Percentiles rank a stretch among this genome's conserved stretches.
Conservation (phyloP, 176 grass and related monocot genomes). For the Pontederia paniculata region DNA sequence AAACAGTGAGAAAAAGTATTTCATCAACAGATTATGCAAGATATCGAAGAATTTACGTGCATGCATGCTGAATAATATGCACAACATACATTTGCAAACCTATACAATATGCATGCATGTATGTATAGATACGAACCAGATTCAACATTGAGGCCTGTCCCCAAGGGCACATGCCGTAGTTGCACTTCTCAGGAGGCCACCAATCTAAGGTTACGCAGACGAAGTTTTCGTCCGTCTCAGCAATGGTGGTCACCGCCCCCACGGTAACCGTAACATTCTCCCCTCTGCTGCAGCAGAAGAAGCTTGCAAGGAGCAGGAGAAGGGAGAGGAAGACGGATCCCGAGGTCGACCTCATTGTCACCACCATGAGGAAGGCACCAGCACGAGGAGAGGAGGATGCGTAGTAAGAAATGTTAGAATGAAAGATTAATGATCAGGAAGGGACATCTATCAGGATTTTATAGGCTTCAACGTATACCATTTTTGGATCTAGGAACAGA, state of each 20-base stretch:
- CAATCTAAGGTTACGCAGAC: slow-evolving; percentile 50
- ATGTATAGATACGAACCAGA: slow-evolving; percentile 22
- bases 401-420: too few species aligned
- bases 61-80: not conserved
- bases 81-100: not conserved
- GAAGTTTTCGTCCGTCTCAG: slow-evolving; percentile 31
- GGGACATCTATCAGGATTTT: too few species aligned
- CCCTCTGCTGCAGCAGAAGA: not conserved
- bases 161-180: slow-evolving; percentile 44
- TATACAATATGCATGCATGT: too few species aligned
- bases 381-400: too few species aligned
- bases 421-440: too few species aligned
- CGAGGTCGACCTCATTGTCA: too few species aligned
- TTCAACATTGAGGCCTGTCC: slow-evolving; percentile 43
- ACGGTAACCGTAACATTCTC: not conserved
- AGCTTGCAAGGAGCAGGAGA: not conserved
- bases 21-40: too few species aligned
- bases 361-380: too few species aligned
- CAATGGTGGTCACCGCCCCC: slow-evolving; percentile 21
- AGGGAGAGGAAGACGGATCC: slow-evolving; percentile 1
- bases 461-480: too few species aligned
- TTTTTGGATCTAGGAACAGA: too few species aligned
- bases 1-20: too few species aligned
- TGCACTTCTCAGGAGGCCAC: slow-evolving; percentile 57
- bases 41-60: too few species aligned